Evolutionary conservation across 2,329 filamentous ascomycete genomes (phyloP).

Genomic region (Colletotrichum orbiculare): DNA sequence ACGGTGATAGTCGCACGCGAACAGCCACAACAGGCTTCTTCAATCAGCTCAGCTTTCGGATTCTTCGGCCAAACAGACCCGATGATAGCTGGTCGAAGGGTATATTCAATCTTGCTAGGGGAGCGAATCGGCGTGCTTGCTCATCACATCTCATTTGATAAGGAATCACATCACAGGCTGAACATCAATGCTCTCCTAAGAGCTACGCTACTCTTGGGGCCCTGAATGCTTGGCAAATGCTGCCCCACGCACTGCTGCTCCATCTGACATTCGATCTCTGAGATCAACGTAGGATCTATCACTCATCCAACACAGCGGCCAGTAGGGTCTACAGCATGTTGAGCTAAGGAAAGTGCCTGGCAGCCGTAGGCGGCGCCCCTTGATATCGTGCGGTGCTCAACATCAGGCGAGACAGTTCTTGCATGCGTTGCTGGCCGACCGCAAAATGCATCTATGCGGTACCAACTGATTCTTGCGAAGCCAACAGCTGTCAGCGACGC

Average conservation of each 20-base stretch:
- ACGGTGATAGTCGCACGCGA: constrained; percentile 31
- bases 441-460: constrained; percentile 6
- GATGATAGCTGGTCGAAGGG: background rate
- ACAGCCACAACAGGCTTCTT: constrained; percentile 4
- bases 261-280: constrained; percentile 34
- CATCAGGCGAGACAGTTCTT: constrained; percentile 5
- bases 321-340: background rate
- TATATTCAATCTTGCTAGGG: background rate
- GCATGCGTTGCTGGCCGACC: constrained; percentile 1
- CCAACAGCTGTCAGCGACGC: background rate
- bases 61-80: background rate
- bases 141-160: constrained; percentile 34
- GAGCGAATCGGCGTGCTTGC: background rate
- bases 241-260: constrained; percentile 34
- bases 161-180: constrained; percentile 24
- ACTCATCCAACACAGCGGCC: constrained; percentile 12
- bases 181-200: background rate
- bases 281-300: constrained; percentile 31
- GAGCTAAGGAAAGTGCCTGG: background rate
- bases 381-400: background rate
- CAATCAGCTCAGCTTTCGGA: background rate
- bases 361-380: constrained; percentile 1
- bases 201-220: constrained; percentile 9
- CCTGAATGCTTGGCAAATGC: constrained; percentile 35
- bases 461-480: constrained; percentile 3